Percentiles rank a stretch among this genome's conserved stretches.
These are phyloP conservation scores for Melocanna baccifera DNA, from an alignment of 176 grass and related monocot genomes.

Conservation along the genomic window DNA sequence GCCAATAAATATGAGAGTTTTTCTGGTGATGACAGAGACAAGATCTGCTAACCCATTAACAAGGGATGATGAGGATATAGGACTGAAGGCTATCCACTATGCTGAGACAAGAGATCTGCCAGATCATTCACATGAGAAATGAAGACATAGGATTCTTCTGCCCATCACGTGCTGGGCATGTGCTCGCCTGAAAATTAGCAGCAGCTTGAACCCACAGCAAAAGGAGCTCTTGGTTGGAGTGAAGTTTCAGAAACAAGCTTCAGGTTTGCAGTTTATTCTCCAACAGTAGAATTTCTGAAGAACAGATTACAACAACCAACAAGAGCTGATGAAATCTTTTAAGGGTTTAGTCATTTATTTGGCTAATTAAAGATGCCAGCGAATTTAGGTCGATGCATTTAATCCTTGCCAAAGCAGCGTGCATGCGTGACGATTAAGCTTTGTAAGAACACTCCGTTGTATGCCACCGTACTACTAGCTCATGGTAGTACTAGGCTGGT, in stretches of 20 bases:
- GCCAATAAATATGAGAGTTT: not conserved
- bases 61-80: slow-evolving; percentile 1
- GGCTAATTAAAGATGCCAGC: slow-evolving; percentile 20
- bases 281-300: not conserved
- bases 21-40: not conserved
- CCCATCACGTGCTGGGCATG: slow-evolving; percentile 17
- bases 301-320: not conserved
- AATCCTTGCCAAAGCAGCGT: not conserved
- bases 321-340: not conserved
- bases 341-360: not conserved
- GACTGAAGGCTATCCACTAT: not conserved
- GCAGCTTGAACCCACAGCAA: not conserved
- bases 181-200: not conserved
- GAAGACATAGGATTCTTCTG: not conserved
- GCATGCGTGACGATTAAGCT: slow-evolving; percentile 1
- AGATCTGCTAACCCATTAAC: slow-evolving; percentile 22
- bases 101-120: slow-evolving; percentile 23
- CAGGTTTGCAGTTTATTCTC: not conserved
- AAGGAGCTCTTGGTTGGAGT: not conserved
- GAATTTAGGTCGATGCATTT: not conserved
- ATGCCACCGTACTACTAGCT: not conserved
- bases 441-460: slow-evolving; percentile 14
- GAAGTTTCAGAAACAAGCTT: not conserved
- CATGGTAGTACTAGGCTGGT: not conserved
- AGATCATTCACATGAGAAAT: slow-evolving; percentile 15